A percentile compares a stretch with the other conserved stretches of the same genome.
These are phyloP conservation scores for Verticillium albo-atrum DNA, from an alignment of 2,329 filamentous ascomycete genomes.

Conservation along the genomic window DNA sequence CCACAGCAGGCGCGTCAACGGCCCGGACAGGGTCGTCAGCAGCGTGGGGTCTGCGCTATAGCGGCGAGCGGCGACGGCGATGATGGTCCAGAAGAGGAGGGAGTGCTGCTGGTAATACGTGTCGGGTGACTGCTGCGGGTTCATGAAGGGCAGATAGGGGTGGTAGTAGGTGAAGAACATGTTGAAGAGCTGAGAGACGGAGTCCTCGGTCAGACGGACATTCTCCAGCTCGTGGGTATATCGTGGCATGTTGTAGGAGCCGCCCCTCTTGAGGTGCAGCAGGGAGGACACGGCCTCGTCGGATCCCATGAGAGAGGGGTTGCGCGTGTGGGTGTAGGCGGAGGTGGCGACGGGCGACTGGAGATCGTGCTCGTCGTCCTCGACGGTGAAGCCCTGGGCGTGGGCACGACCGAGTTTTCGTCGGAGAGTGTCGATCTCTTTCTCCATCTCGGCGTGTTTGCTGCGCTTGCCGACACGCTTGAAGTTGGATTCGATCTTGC, in stretches of 20 bases:
- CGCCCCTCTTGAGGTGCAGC: slow-evolving; percentile 61
- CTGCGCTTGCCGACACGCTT: slow-evolving; percentile 79
- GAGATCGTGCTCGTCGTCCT: slow-evolving; percentile 53
- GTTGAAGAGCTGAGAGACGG: slow-evolving; percentile 61
- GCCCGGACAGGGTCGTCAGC: slow-evolving; percentile 62
- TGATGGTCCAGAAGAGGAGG: slow-evolving; percentile 81
- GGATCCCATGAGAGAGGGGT: slow-evolving; percentile 61
- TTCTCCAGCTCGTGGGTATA: slow-evolving; percentile 60
- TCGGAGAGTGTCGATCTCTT: slow-evolving; percentile 68
- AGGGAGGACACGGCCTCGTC: slow-evolving; percentile 65
- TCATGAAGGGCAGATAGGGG: slow-evolving; percentile 72
- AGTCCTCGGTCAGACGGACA: slow-evolving; percentile 59
- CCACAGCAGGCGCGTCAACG: slow-evolving; percentile 70
- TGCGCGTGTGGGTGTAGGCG: slow-evolving; percentile 54
- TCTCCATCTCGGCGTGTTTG: slow-evolving; percentile 83
- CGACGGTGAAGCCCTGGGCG: slow-evolving; percentile 49
- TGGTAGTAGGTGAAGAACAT: slow-evolving; percentile 76
- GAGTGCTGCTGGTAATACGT: slow-evolving; percentile 73
- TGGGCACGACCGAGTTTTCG: slow-evolving; percentile 57
- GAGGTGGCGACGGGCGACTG: slow-evolving; percentile 57
- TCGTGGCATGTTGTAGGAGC: slow-evolving; percentile 55
- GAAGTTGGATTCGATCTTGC: slow-evolving; percentile 85
- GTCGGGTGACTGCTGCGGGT: slow-evolving; percentile 61
- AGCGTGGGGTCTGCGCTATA: slow-evolving; percentile 60
- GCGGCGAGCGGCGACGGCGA: slow-evolving; percentile 70